These are phyloP conservation scores for Clarireedia homoeocarpa DNA, from an alignment of 2,329 filamentous ascomycete genomes.

Conservation along the genomic window DNA sequence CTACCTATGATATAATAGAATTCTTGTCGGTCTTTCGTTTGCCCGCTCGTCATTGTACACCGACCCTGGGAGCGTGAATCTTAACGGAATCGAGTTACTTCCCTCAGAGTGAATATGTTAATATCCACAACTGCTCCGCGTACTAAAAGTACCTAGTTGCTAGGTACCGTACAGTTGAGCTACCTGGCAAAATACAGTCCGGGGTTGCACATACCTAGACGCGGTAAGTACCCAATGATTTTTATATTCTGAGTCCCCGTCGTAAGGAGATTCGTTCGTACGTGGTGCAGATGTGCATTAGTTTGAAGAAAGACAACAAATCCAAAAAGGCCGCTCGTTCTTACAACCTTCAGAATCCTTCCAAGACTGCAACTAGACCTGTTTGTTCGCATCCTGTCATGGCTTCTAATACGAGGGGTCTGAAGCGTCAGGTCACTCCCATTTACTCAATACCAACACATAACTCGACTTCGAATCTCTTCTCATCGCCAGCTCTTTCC, in stretches of 20 bases:
- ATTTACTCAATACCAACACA: conserved; percentile 17
- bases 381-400: conserved; percentile 1
- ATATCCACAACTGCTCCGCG: neutral
- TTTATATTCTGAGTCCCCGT: conserved; percentile 7
- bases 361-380: neutral
- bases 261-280: conserved; percentile 5
- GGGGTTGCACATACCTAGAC: conserved; percentile 7
- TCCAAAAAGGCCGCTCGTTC: conserved; percentile 1
- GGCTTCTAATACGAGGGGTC: conserved; percentile 2
- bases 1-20: neutral
- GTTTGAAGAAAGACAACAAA: conserved; percentile 8
- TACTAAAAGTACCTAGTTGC: neutral
- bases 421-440: conserved; percentile 7
- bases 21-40: neutral
- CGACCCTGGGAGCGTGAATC: neutral
- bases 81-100: conserved; percentile 5
- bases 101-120: neutral
- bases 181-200: conserved; percentile 1
- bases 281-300: conserved; percentile 9
- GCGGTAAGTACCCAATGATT: conserved; percentile 3
- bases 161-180: neutral
- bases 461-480: conserved; percentile 9
- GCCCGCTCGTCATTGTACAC: neutral
- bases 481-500: conserved; percentile 22
- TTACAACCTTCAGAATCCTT: conserved; percentile 3